Evolutionary conservation across 148 eudicot genomes (phyloP).

Genomic region (Camellia japonica): DNA sequence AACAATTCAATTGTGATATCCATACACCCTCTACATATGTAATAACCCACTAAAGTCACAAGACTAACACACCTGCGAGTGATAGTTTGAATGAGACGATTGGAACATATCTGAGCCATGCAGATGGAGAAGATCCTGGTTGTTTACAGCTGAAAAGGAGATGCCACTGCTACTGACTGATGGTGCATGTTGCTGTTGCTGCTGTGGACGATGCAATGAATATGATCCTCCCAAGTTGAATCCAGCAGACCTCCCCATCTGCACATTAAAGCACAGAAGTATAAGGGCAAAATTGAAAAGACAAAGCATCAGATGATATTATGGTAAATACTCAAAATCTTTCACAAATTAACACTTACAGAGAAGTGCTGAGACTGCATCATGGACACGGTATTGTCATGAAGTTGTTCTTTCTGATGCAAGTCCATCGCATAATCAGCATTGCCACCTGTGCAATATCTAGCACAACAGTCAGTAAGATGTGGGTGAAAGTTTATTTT

Average conservation of each 20-base stretch:
- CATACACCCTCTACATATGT: background rate
- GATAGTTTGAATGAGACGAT: slow-evolving; percentile 43
- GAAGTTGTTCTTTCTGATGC: slow-evolving; percentile 86
- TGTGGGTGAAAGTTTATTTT: background rate
- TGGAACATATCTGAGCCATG: slow-evolving; percentile 58
- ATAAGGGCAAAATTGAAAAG: background rate
- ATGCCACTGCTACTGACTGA: slow-evolving; percentile 55
- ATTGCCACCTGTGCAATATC: slow-evolving; percentile 58
- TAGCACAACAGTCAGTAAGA: slow-evolving; percentile 15
- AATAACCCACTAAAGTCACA: background rate
- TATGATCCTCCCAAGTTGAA: slow-evolving; percentile 75
- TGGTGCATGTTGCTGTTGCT: slow-evolving; percentile 64
- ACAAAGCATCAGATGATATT: background rate
- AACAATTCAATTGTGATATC: background rate
- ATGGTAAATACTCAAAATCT: background rate
- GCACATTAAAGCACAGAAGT: slow-evolving; percentile 14
- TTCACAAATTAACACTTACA: slow-evolving; percentile 41
- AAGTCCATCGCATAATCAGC: slow-evolving; percentile 77
- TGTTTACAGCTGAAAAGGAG: slow-evolving; percentile 44
- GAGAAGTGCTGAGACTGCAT: slow-evolving; percentile 81
- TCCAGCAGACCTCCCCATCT: slow-evolving; percentile 94
- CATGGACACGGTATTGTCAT: slow-evolving; percentile 64
- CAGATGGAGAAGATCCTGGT: slow-evolving; percentile 44
- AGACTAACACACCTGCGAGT: slow-evolving; percentile 42
- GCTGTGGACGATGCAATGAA: slow-evolving; percentile 75